Evolutionary conservation across 2,329 filamentous ascomycete species (phyloP).

Genomic region (Penicillium sclerotiorum): DNA sequence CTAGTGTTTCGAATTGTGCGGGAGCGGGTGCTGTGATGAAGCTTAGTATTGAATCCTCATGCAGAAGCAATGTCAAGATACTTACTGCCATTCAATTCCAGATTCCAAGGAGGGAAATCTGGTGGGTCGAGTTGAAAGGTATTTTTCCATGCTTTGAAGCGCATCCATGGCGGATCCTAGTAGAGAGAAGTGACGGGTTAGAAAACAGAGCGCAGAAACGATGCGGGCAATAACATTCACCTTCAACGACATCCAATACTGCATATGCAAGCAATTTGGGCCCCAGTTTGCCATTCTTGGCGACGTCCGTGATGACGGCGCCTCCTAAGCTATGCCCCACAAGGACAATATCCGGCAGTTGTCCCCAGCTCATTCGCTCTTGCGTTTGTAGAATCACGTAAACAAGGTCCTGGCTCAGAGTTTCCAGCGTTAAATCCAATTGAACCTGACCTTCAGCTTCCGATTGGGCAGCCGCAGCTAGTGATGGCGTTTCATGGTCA

Average conservation of each 20-base stretch:
- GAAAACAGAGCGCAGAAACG: background rate
- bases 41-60: constrained; percentile 4
- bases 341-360: constrained; percentile 74
- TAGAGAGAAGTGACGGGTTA: too few relatives aligned
- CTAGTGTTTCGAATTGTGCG: constrained; percentile 80
- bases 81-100: constrained; percentile 87
- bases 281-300: constrained; percentile 67
- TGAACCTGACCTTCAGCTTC: constrained; percentile 36
- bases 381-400: constrained; percentile 70
- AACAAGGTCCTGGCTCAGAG: constrained; percentile 72
- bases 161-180: constrained; percentile 90
- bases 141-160: constrained; percentile 89
- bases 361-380: constrained; percentile 69
- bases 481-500: constrained; percentile 8
- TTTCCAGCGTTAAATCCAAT: constrained; percentile 71
- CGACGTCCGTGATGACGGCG: constrained; percentile 84
- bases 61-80: constrained; percentile 5
- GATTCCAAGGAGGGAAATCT: constrained; percentile 76
- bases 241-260: constrained; percentile 93
- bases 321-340: constrained; percentile 93
- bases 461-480: constrained; percentile 22
- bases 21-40: constrained; percentile 63
- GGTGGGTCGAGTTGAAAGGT: constrained; percentile 77
- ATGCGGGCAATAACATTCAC: constrained; percentile 23
- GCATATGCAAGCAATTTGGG: constrained; percentile 76